Conservation (phyloP, 306 rosid genomes). For the Bauhinia variegata region DNA sequence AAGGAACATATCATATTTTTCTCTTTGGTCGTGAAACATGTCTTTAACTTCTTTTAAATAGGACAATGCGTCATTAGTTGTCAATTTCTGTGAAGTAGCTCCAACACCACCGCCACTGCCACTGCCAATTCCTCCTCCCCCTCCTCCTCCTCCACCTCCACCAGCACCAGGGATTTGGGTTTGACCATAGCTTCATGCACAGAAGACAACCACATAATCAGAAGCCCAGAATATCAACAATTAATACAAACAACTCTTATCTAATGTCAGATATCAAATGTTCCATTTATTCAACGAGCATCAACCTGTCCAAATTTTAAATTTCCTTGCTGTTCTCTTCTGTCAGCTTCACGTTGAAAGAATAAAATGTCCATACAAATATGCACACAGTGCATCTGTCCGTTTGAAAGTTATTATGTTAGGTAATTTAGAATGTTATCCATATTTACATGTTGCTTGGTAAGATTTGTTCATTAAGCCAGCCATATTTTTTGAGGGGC, state of each 20-base stretch:
- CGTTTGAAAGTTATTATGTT: constrained; percentile 10
- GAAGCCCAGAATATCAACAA: constrained; percentile 24
- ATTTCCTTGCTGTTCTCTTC: constrained; percentile 15
- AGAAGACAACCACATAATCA: constrained; percentile 34
- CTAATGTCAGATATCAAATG: constrained; percentile 6
- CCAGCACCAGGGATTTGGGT: constrained; percentile 61
- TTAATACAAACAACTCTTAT: constrained; percentile 5
- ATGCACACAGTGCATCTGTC: constrained; percentile 13
- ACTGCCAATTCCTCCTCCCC: constrained; percentile 34
- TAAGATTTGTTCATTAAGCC: constrained; percentile 30
- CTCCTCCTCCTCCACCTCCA: constrained; percentile 47
- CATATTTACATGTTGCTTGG: constrained; percentile 12
- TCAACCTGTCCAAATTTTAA: neutral
- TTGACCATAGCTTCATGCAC: constrained; percentile 64
- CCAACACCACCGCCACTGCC: constrained; percentile 56
- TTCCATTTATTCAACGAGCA: constrained; percentile 16
- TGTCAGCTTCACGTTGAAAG: neutral
- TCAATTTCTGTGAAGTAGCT: constrained; percentile 66
- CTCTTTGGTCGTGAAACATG: constrained; percentile 81
- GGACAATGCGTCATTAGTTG: constrained; percentile 78
- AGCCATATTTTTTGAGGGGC: constrained; percentile 9
- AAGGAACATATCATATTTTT: constrained; percentile 79
- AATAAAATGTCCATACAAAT: neutral
- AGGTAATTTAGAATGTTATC: constrained; percentile 20
- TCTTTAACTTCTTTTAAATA: constrained; percentile 88